Percentiles rank a stretch among this genome's conserved stretches.
phyloP scores from a whole-genome alignment of 345 rosid species.

The Salix dunnii region DNA sequence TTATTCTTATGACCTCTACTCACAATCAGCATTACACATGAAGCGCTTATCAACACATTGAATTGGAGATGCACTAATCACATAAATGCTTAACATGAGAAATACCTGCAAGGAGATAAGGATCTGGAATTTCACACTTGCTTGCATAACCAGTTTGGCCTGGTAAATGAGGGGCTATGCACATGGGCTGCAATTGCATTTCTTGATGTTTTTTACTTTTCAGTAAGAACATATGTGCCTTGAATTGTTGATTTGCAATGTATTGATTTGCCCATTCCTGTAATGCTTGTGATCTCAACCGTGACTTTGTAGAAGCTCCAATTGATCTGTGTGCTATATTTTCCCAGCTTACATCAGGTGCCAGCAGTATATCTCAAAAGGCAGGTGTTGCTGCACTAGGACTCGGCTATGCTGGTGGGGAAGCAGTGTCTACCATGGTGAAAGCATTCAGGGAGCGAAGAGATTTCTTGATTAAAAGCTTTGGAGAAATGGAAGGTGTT shows the following conservation, averaged over 20 bases:
- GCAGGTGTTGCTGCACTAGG: constrained; percentile 92
- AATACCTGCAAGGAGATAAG: background rate
- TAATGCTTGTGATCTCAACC: background rate
- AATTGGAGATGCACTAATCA: background rate
- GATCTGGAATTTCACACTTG: background rate
- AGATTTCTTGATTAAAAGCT: constrained; percentile 78
- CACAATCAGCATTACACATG: background rate
- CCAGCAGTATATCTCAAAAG: constrained; percentile 83
- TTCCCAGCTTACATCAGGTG: constrained; percentile 77
- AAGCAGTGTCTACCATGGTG: constrained; percentile 77
- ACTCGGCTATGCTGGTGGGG: constrained; percentile 93
- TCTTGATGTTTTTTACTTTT: background rate
- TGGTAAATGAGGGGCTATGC: background rate
- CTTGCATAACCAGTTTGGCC: background rate
- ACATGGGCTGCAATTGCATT: background rate
- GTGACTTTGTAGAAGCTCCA: background rate
- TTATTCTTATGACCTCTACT: background rate
- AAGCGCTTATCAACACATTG: background rate
- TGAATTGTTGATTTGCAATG: background rate
- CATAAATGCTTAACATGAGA: background rate
- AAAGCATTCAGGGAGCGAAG: constrained; percentile 86
- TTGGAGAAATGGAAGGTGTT: constrained; percentile 73
- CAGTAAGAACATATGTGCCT: background rate
- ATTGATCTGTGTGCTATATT: constrained; percentile 5
- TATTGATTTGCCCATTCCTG: background rate